Base-by-base conservation (phyloP, 1,284 basidiomycete genomes). In the Irpex sp. region DNA sequence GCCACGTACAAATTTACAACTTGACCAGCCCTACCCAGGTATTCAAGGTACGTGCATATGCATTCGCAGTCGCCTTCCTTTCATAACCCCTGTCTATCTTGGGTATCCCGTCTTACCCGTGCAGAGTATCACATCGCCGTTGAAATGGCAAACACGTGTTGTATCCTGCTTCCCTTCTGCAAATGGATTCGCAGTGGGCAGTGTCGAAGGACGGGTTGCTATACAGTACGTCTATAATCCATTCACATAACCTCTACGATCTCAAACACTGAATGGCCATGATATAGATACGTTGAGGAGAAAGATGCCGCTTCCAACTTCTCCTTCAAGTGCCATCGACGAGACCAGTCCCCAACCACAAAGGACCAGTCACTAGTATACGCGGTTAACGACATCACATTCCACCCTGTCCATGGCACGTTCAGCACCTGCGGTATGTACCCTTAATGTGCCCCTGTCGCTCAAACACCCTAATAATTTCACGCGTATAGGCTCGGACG, bases 61-160 rank as follows among this genome's bases (percentile, higher is more conserved):
- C 3, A 26, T 26, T 26, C 26, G 3, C 26, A 0, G 3, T 26
- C 3, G 4, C 3, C 26, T 26, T 26, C 40, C 40, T 49, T n/a
- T 31, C 40, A 2, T n/a, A 47, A 26, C 13, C 26, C 31, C 38
- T 21, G 2, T 9, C 5, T 1, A 4, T 44, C 40, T 9, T 40
- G 5, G n/a, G 26, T 40, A 4, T 31, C n/a, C 8, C 19, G 5
- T 47, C n/a, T 31, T 17, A 21, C n/a, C 2, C 37, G 13, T 6
- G 8, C 65, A 94, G 92, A 88, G 84, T 11, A 86, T 94, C 70
- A 79, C 82, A 38, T 96, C 93, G 1, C 94, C 95, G 3, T 77
- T 98, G 67, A 96, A 97, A 75, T 95, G 93, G 91, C 97, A 98
- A 78, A 98, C 97, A 3, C 87, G 97, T 52, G 88, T 91, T 3